phyloP scores from a whole-genome alignment of 257 asterid species.

The Anisodus tanguticus region DNA sequence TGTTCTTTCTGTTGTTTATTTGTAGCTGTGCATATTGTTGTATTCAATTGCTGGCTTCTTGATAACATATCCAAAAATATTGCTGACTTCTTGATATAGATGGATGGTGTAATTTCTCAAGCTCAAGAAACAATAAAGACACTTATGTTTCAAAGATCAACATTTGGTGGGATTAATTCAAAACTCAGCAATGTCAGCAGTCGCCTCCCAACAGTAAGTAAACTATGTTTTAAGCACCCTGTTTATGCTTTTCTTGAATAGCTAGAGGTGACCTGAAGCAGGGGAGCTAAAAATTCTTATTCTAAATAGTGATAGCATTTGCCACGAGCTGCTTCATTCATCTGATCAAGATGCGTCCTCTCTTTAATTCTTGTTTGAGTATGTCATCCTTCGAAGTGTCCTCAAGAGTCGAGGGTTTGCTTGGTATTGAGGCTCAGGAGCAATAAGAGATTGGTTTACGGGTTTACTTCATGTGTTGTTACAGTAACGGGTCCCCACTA shows the following conservation, averaged over 20 bases:
- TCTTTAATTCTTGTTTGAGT: neutral
- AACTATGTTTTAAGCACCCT: neutral
- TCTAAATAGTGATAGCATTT: neutral
- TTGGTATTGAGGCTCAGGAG: neutral
- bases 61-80: slow-evolving; percentile 27
- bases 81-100: slow-evolving; percentile 48
- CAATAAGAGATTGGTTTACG: neutral
- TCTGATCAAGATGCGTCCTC: neutral
- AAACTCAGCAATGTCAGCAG: slow-evolving; percentile 95
- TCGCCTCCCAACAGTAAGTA: slow-evolving; percentile 90
- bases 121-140: slow-evolving; percentile 94
- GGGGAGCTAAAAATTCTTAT: neutral
- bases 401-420: neutral
- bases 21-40: slow-evolving; percentile 1
- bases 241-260: neutral
- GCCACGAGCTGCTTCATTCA: neutral
- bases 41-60: slow-evolving; percentile 18
- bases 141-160: slow-evolving; percentile 84
- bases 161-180: slow-evolving; percentile 86
- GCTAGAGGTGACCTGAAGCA: neutral
- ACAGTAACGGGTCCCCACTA: neutral
- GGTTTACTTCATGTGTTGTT: neutral
- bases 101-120: slow-evolving; percentile 92
- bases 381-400: neutral
- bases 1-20: neutral